These are phyloP conservation scores for Yamadazyma insecticola DNA, from an alignment of 805 yeast genomes.

Conservation along the genomic window DNA sequence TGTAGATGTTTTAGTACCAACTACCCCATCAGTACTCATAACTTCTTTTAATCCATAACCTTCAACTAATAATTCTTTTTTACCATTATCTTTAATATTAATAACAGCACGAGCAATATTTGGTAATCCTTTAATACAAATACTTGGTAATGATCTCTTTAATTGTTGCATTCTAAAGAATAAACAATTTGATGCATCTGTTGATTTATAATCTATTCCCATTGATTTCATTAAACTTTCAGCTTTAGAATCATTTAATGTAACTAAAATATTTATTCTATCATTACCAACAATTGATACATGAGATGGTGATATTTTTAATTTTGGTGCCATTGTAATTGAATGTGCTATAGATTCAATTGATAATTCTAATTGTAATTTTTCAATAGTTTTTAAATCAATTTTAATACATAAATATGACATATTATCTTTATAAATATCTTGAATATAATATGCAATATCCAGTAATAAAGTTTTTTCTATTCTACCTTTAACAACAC, in stretches of 20 bases:
- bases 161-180: constrained; percentile 88
- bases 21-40: constrained; percentile 95
- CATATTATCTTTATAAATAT: constrained; percentile 77
- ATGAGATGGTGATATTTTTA: constrained; percentile 73
- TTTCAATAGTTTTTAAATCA: constrained; percentile 81
- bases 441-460: constrained; percentile 86
- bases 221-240: constrained; percentile 33
- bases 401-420: constrained; percentile 78
- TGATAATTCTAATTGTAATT: constrained; percentile 81
- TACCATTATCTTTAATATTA: constrained; percentile 81
- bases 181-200: constrained; percentile 42
- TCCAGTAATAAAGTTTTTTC: constrained; percentile 89
- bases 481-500: constrained; percentile 96
- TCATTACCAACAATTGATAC: constrained; percentile 63
- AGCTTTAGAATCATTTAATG: constrained; percentile 30
- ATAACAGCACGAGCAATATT: constrained; percentile 95
- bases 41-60: constrained; percentile 96
- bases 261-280: constrained; percentile 61
- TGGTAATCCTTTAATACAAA: constrained; percentile 90
- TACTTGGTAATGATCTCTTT: constrained; percentile 77
- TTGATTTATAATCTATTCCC: constrained; percentile 27
- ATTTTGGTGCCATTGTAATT: constrained; percentile 76
- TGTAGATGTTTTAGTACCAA: constrained; percentile 81
- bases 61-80: constrained; percentile 90
- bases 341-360: constrained; percentile 85